Base-by-base conservation (phyloP, 352 stramenopile genomes). In the Globisporangium apiculatum region DNA sequence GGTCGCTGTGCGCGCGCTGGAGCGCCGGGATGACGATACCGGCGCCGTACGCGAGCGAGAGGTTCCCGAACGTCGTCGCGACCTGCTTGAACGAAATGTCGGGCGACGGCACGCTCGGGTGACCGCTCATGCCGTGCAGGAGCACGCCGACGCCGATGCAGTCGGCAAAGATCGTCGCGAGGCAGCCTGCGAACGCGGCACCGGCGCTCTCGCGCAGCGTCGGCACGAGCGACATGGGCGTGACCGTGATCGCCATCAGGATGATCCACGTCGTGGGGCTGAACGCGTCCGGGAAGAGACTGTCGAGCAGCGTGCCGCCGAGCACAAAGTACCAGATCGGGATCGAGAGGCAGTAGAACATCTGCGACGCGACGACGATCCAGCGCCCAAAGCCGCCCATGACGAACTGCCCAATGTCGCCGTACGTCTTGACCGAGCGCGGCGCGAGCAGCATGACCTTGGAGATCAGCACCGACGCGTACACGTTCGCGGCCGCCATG, bases 241-340 rank as follows among this genome's bases (percentile, higher is more conserved):
- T 48, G 38, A 68, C 42, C 12, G 43, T 54, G 37, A 67, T 46
- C 10, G 49, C 57, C 65, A 70, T 71, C 7, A 71, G 37, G n/a
- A 71, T 57, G 48, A 71, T 71, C 79, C 79, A 89, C 7, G 66
- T 83, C 31, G 68, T 71, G 41, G 71, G 54, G 31, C 55, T 71
- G 53, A 86, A 80, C 24, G 75, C 61, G 7, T 55, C 66, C 0
- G 75, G 69, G 61, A 87, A 89, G 38, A 89, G 76, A 7, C 57
- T 61, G 48, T 75, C 60, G 3, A 86, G 62, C 15, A 87, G 49
- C 18, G 63, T 75, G 43, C 78, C 75, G 9, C 75, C 75, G 17
- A 88, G 72, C 48, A 88, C 75, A 9, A 88, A 68, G 65, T 76
- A 85, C 11, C 73, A 72, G 53, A 72, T 83, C 24, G 78, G 73